phyloP scores from a whole-genome alignment of 2,329 filamentous ascomycete species.

The Neonectria punicea region DNA sequence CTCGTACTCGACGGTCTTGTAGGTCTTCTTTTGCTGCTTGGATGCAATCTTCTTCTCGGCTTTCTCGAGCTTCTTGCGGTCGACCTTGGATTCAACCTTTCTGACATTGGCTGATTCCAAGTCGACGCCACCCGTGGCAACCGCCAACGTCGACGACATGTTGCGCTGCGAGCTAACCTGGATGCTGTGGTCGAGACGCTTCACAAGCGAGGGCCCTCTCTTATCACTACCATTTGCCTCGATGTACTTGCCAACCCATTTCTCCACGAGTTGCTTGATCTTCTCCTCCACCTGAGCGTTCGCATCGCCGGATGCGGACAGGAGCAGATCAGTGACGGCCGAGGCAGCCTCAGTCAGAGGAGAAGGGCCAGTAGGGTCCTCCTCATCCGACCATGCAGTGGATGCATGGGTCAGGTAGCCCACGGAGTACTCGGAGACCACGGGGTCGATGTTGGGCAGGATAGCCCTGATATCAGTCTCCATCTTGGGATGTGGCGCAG shows the following conservation, averaged over 20 bases:
- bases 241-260: conserved; percentile 87
- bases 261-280: conserved; percentile 85
- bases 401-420: conserved; percentile 96
- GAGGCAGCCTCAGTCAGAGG: conserved; percentile 87
- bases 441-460: conserved; percentile 86
- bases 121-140: conserved; percentile 86
- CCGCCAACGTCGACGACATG: conserved; percentile 93
- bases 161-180: conserved; percentile 94
- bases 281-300: conserved; percentile 77
- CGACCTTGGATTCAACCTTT: conserved; percentile 97
- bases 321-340: conserved; percentile 85
- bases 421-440: conserved; percentile 91
- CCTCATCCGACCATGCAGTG: conserved; percentile 79
- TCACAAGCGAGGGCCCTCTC: conserved; percentile 80
- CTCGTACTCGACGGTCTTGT: conserved; percentile 99
- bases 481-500: conserved; percentile 63
- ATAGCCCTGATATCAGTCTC: conserved; percentile 87
- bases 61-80: conserved; percentile 99
- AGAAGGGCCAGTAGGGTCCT: conserved; percentile 74
- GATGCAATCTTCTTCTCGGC: conserved; percentile 96
- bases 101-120: conserved; percentile 91
- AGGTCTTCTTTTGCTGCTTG: conserved; percentile 98
- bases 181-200: conserved; percentile 91
- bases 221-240: conserved; percentile 77
- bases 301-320: conserved; percentile 91